Conservation (phyloP, 2,329 filamentous ascomycete species). For the Cercospora sp. region DNA sequence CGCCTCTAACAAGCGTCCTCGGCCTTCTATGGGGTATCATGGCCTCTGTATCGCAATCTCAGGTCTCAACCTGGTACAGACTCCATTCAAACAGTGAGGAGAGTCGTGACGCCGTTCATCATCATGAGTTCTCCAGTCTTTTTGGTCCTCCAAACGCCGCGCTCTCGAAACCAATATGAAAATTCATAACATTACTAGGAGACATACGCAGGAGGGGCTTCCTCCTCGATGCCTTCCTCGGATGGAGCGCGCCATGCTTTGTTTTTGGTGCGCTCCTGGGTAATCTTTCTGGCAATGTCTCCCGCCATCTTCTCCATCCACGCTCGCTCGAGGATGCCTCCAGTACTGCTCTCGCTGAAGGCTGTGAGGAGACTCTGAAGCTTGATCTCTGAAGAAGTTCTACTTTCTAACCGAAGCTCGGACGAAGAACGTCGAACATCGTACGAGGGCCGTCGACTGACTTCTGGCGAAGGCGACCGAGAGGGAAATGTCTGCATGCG, state of each 20-base stretch:
- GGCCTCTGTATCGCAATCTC: not conserved
- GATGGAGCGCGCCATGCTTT: constrained; percentile 23
- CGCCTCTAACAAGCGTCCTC: not conserved
- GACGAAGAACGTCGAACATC: constrained; percentile 21
- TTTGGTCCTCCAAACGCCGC: constrained; percentile 6
- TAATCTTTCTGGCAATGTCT: constrained; percentile 83
- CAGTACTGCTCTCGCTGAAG: constrained; percentile 35
- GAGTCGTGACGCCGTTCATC: constrained; percentile 9
- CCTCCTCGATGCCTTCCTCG: constrained; percentile 26
- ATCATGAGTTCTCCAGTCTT: constrained; percentile 1
- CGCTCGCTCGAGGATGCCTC: constrained; percentile 71
- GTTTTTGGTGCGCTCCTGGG: constrained; percentile 70
- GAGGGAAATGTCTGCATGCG: constrained; percentile 25
- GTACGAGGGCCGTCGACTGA: constrained; percentile 20
- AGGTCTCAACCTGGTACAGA: not conserved
- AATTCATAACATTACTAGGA: constrained; percentile 26
- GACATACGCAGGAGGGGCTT: constrained; percentile 42
- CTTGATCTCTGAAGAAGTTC: constrained; percentile 20
- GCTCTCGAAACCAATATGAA: not conserved
- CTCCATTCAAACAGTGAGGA: not conserved
- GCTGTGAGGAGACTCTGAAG: constrained; percentile 29
- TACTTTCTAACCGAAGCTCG: constrained; percentile 9
- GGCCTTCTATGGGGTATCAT: constrained; percentile 2
- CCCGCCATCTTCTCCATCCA: constrained; percentile 93
- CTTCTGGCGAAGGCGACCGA: constrained; percentile 28